A percentile compares a stretch with the other conserved stretches of the same genome.
Evolutionary conservation across 257 asterid genomes (phyloP).

Genomic region (Coffea eugenioides): DNA sequence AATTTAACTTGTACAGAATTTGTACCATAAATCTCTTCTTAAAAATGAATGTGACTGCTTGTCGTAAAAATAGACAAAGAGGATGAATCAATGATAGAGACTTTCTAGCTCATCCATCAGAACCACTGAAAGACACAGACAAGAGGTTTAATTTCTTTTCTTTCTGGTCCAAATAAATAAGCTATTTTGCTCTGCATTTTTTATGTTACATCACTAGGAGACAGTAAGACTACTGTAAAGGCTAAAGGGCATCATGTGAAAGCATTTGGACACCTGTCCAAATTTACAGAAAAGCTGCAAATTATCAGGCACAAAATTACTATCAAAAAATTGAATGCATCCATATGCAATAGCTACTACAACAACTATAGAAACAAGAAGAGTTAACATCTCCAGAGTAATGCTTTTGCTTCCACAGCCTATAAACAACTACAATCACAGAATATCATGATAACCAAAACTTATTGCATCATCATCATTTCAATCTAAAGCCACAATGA

Average conservation of each 20-base stretch:
- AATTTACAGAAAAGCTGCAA: background rate
- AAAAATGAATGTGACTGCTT: background rate
- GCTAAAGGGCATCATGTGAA: background rate
- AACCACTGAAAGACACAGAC: background rate
- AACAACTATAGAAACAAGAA: background rate
- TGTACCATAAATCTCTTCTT: background rate
- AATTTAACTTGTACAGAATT: background rate
- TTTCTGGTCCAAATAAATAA: background rate
- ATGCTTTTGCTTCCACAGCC: background rate
- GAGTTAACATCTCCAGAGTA: background rate
- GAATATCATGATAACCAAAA: background rate
- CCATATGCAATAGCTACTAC: background rate
- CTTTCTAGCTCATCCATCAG: background rate
- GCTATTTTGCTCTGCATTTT: background rate
- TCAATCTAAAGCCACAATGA: background rate
- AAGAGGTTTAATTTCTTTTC: background rate
- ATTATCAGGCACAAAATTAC: background rate
- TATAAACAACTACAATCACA: background rate
- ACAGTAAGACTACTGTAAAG: background rate
- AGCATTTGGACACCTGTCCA: background rate
- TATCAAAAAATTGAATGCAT: background rate
- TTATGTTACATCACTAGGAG: background rate
- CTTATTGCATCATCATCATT: background rate
- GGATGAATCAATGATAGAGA: background rate
- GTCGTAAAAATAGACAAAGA: background rate